Evolutionary conservation across 2,329 filamentous ascomycete species (phyloP), one percentile per base, ranked within the genome.

Genomic region (Penicillium brasilianum): DNA sequence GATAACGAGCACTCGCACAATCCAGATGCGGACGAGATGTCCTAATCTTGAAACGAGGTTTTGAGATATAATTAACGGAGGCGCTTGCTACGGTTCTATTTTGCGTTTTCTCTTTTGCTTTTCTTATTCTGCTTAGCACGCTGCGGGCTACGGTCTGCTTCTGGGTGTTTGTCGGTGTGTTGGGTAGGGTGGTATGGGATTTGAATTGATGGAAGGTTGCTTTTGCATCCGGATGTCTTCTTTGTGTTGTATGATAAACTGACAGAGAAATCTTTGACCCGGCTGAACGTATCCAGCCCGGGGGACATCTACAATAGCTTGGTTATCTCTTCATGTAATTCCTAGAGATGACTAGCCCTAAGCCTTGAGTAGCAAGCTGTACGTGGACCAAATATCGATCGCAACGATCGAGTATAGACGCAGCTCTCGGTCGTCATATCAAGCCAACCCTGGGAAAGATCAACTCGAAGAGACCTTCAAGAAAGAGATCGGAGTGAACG

Each of bases 1-100:
- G 81, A 84, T 63, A 78, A 79, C 60, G 77, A 80, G 58, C 71
- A 76, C 62, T 74, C 69, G n/a, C 74, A 79, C 61, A 71, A 77
- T 59, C 76, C 72, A 43, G 76, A 80, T 49, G 71, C 72, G 4
- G 77, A 79, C 52, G 77, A 79, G 20, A 78, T 80, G 67, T 71
- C 76, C 32, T 79, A 66, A 63, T 44, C n/a, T 43, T 22, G 30
- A n/a, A 16, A 39, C 16, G 36, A 34, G 28, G 10, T 28, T 16
- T 43, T 32, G 20, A 50, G 18, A 32, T 59, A 37, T 44, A 37
- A 58, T 59, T 11, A 58, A 61, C 34, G 54, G 63, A 60, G 59
- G 62, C 61, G 63, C 44, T 62, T 62, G 43, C 55, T 54, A 64
- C 51, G 55, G 57, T 54, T 58, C 30, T 18, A 48, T 58, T 48